Evolutionary conservation across 148 eudicot genomes (phyloP), one percentile per base, ranked within the genome.

Genomic region (Polygonum aviculare): DNA sequence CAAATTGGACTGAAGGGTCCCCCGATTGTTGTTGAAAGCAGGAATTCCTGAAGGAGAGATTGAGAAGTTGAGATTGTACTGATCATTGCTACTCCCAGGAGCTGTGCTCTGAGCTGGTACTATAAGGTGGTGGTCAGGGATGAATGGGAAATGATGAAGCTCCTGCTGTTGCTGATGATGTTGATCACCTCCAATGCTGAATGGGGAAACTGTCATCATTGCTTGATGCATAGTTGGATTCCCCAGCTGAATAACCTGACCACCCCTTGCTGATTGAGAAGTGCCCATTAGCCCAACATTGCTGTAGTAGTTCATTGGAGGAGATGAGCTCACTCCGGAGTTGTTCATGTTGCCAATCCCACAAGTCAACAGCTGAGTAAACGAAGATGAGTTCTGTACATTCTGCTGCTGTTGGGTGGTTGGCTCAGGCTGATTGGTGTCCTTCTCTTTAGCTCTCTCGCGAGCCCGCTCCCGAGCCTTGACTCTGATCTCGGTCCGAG

Each of bases 1-100:
- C 21, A 91, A 90, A 92, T 94, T 94, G 97, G 98, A 94, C 98
- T 94, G 98, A 94, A 94, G 98, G 98, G 98, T 90, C 98, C 98
- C 98, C 98, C 98, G 84, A 80, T 86, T 83, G 21, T 62, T 62
- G 69, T 31, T 74, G 40, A 78, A 86, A 80, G 86, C 90, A 76
- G 90, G 79, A 63, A 80, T 78, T 83, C 83, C 78, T 48, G 82
- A 73, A 12, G 87, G 74, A 39, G 92, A 90, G 36, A 93, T 87
- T 1, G 90, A 75, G 81, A 93, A 89, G 83, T 81, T 84, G 35
- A 90, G 85, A 69, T 91, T 88, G 75, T 92, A 87, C 16, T 83
- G 83, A 45, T 50, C 74, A 0, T 45, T 51, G 67, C 52, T 73
- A 44, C 83, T 83, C 69, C 83, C 71, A 12, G 67, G 16, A 1